phyloP scores from a whole-genome alignment of 2,329 filamentous ascomycete genomes.

The Ramularia collo-cygni region DNA sequence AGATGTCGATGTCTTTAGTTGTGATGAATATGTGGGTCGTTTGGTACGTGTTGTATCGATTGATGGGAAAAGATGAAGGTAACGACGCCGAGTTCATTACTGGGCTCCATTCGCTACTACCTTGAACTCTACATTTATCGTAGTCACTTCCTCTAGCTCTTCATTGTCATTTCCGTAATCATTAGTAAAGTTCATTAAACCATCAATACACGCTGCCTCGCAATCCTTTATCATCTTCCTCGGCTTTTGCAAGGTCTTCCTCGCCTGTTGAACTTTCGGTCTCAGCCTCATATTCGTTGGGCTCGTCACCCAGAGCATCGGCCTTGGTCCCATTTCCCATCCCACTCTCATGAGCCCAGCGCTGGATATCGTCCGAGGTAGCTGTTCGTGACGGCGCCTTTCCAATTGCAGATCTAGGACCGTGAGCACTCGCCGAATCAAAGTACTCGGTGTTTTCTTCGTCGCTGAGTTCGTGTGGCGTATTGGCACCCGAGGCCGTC shows the following conservation, averaged over 20 bases:
- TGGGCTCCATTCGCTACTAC: too few species aligned
- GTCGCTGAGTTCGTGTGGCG: slow-evolving; percentile 37
- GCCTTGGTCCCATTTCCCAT: slow-evolving; percentile 41
- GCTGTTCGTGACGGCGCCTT: slow-evolving; percentile 43
- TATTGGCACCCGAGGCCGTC: slow-evolving; percentile 27
- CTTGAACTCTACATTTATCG: too few species aligned
- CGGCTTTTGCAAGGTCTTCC: slow-evolving; percentile 19
- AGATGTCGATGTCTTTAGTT: too few species aligned
- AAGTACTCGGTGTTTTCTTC: slow-evolving; percentile 30
- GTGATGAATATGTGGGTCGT: too few species aligned
- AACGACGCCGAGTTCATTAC: too few species aligned
- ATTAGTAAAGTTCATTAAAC: too few species aligned
- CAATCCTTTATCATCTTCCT: slow-evolving; percentile 25
- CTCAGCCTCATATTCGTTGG: slow-evolving; percentile 18
- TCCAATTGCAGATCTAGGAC: slow-evolving; percentile 30
- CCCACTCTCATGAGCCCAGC: slow-evolving; percentile 42
- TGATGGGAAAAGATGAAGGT: too few species aligned
- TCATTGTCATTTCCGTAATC: too few species aligned
- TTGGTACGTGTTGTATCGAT: too few species aligned
- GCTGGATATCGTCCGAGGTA: slow-evolving; percentile 30
- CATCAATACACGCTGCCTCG: slow-evolving; percentile 28
- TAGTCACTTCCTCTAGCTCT: too few species aligned
- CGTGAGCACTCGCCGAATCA: slow-evolving; percentile 19
- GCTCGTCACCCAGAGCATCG: slow-evolving; percentile 41
- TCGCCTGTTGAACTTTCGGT: background rate